Conservation (phyloP, 306 rosid genomes). For the Senna siamea region DNA sequence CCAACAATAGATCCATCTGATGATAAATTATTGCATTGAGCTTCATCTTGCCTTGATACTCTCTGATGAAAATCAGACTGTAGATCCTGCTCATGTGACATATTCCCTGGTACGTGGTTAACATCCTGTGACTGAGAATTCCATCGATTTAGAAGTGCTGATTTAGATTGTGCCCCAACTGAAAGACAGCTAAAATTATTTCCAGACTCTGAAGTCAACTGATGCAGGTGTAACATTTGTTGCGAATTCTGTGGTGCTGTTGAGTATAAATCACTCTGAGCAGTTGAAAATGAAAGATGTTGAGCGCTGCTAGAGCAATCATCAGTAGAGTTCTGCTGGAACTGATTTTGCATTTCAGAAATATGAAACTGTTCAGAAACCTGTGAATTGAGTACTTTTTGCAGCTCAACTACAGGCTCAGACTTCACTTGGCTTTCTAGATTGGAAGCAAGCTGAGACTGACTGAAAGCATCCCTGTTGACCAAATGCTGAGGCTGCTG, state of each 20-base stretch:
- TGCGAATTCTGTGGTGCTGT: slow-evolving; percentile 69
- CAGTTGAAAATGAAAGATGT: slow-evolving; percentile 57
- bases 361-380: slow-evolving; percentile 65
- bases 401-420: slow-evolving; percentile 69
- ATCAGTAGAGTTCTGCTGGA: slow-evolving; percentile 68
- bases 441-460: slow-evolving; percentile 66
- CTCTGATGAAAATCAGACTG: slow-evolving; percentile 49
- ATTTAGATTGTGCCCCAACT: slow-evolving; percentile 68
- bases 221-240: slow-evolving; percentile 59
- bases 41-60: slow-evolving; percentile 71
- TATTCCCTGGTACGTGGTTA: slow-evolving; percentile 39
- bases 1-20: slow-evolving; percentile 69
- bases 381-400: slow-evolving; percentile 62
- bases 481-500: slow-evolving; percentile 68
- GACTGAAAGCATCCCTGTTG: slow-evolving; percentile 61
- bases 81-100: slow-evolving; percentile 49
- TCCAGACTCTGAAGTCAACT: slow-evolving; percentile 64
- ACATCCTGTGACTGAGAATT: slow-evolving; percentile 47
- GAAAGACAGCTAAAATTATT: slow-evolving; percentile 66
- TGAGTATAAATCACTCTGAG: slow-evolving; percentile 62
- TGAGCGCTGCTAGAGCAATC: slow-evolving; percentile 62
- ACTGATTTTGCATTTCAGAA: slow-evolving; percentile 77
- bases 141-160: slow-evolving; percentile 47
- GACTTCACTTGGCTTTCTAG: slow-evolving; percentile 65
- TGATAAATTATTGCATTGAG: slow-evolving; percentile 81